phyloP scores from a whole-genome alignment of 805 yeast genomes.

The Kluyveromyces siamensis region DNA sequence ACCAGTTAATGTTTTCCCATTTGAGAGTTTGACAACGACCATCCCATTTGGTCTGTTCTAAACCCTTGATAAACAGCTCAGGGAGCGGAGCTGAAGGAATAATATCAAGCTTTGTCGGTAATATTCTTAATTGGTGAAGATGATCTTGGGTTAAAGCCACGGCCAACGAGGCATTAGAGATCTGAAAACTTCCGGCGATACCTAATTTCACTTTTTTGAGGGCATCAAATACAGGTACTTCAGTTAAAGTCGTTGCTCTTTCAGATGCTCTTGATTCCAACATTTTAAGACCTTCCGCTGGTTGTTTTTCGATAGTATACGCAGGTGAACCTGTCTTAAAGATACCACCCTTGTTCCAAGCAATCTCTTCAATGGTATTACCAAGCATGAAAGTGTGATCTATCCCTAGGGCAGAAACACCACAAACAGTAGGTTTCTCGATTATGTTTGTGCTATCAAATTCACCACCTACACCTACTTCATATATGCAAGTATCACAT shows the following conservation, averaged over 20 bases:
- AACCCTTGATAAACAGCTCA: slow-evolving; percentile 44
- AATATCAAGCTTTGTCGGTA: slow-evolving; percentile 14
- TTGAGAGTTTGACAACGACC: slow-evolving; percentile 80
- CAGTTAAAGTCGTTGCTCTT: slow-evolving; percentile 39
- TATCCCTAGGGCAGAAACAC: slow-evolving; percentile 78
- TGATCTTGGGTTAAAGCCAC: slow-evolving; percentile 58
- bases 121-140: slow-evolving; percentile 40
- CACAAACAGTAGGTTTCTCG: slow-evolving; percentile 72
- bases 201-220: slow-evolving; percentile 43
- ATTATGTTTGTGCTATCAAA: slow-evolving; percentile 93
- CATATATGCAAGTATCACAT: slow-evolving; percentile 90
- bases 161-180: slow-evolving; percentile 80
- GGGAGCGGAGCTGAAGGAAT: slow-evolving; percentile 31
- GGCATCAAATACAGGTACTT: slow-evolving; percentile 41
- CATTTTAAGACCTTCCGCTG: slow-evolving; percentile 44
- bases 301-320: slow-evolving; percentile 51
- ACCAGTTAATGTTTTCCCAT: slow-evolving; percentile 54
- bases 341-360: slow-evolving; percentile 96
- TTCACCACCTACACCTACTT: slow-evolving; percentile 98
- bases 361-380: slow-evolving; percentile 74
- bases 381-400: slow-evolving; percentile 90
- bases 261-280: slow-evolving; percentile 64
- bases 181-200: slow-evolving; percentile 78
- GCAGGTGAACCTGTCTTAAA: slow-evolving; percentile 65
- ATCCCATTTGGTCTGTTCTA: slow-evolving; percentile 74